Evolutionary conservation across 2,329 filamentous ascomycete species (phyloP), one percentile per base, ranked within the genome.

Genomic region (Cercospora sp.): DNA sequence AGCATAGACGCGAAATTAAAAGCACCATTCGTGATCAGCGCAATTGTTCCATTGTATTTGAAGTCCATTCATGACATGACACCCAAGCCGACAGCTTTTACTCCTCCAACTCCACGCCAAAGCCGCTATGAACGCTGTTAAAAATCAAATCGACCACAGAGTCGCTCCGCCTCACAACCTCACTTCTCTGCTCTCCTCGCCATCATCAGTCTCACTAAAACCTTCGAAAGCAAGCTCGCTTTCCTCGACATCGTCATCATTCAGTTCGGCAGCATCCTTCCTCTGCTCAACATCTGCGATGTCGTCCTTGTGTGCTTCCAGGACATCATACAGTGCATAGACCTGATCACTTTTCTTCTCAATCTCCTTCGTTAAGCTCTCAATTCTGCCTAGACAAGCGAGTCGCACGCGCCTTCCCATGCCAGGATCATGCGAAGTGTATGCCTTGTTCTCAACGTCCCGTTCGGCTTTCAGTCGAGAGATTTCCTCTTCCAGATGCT

Each of bases 321-420:
- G 83, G 1, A 95, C 92, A 77, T 97, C 93, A 73, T 94, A 92
- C 13, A 97, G 83, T 51, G 88, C 86, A 80, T 97, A 96, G 51
- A 97, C 89, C 78, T 94, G 91, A 69, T 91, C 90, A 28, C 89
- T 88, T 79, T 94, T 93, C 75, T 86, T 84, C 74, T 93, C 90
- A 26, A 93, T 86, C 63, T 86, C 84, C 69, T 84, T 84, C 51
- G 90, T 81, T 20, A 93, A 75, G 23, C 82, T 82, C 69, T 88
- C 84, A 40, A 94, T 89, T 65, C 85, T 86, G 30, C 82, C 83
- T 30, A 87, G 85, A 64, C 93, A 79, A 3, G 81, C 80, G 69
- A 88, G 86, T 68, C 91, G 87, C 73, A 89, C 87, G 36, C 88
- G 86, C 71, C 87, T 88, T 65, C 88, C 88, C 23, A 91, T 77